Conservation (phyloP, 352 stramenopile genomes). For the Globisporangium spiculum region DNA sequence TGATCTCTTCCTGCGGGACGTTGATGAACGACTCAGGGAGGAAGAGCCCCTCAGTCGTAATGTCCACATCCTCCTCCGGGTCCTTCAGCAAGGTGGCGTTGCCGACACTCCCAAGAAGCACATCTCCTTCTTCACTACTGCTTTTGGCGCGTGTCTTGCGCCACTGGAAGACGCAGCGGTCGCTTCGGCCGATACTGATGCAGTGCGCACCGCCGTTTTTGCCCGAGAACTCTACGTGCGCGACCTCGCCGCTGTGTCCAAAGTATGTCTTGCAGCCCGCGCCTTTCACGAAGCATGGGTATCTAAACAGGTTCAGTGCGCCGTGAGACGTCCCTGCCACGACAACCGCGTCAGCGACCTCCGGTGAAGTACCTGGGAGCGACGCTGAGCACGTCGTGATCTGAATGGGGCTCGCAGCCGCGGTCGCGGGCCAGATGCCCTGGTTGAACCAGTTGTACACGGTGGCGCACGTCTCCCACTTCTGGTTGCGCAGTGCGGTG, state of each 20-base stretch:
- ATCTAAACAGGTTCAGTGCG: slow-evolving; percentile 53
- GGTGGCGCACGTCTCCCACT: slow-evolving; percentile 66
- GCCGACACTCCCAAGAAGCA: slow-evolving; percentile 4
- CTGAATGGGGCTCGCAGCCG: slow-evolving; percentile 25
- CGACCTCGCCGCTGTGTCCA: slow-evolving; percentile 49
- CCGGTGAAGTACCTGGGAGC: slow-evolving; percentile 21
- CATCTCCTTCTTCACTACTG: background rate
- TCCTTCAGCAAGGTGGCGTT: slow-evolving; percentile 39
- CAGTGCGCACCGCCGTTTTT: slow-evolving; percentile 38
- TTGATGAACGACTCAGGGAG: slow-evolving; percentile 60
- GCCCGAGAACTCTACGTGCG: slow-evolving; percentile 44
- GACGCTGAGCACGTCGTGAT: slow-evolving; percentile 56
- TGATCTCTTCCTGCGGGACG: slow-evolving; percentile 44
- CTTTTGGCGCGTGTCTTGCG: slow-evolving; percentile 32
- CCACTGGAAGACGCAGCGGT: slow-evolving; percentile 76
- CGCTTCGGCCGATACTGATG: slow-evolving; percentile 49
- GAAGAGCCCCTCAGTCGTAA: slow-evolving; percentile 52
- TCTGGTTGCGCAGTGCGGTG: slow-evolving; percentile 61
- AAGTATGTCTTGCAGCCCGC: slow-evolving; percentile 59
- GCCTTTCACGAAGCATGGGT: slow-evolving; percentile 51
- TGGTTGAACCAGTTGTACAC: slow-evolving; percentile 83
- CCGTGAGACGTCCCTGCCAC: slow-evolving; percentile 53
- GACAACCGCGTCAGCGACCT: slow-evolving; percentile 33
- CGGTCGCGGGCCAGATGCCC: slow-evolving; percentile 47
- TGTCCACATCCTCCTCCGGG: slow-evolving; percentile 48